A percentile compares a stretch with the other conserved stretches of the same genome.
phyloP scores from a whole-genome alignment of 2,329 filamentous ascomycete genomes.

The Cordyceps javanica region DNA sequence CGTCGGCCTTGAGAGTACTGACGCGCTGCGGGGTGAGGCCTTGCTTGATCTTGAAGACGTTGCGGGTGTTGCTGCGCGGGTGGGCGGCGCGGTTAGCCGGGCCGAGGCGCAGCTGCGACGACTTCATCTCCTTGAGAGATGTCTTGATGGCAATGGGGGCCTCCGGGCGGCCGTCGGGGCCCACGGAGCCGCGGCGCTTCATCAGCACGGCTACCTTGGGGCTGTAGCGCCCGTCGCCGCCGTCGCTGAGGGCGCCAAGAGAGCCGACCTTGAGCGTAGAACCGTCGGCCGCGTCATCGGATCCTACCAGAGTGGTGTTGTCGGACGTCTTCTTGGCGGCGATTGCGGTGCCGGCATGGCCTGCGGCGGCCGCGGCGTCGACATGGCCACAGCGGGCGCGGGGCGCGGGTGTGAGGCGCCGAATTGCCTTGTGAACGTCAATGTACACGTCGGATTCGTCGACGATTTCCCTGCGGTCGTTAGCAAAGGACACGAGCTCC shows the following conservation, averaged over 20 bases:
- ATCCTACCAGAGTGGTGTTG: conserved; percentile 27
- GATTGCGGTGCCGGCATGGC: conserved; percentile 24
- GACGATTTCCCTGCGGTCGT: conserved; percentile 75
- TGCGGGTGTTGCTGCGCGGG: conserved; percentile 53
- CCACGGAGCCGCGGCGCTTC: conserved; percentile 51
- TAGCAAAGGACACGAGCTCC: background rate
- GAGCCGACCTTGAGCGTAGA: conserved; percentile 28
- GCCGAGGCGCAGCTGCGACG: conserved; percentile 58
- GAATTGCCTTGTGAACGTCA: conserved; percentile 96
- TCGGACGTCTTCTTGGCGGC: conserved; percentile 27
- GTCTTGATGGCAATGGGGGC: conserved; percentile 50
- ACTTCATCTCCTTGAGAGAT: conserved; percentile 56
- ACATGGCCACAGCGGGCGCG: conserved; percentile 54
- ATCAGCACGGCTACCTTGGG: conserved; percentile 52
- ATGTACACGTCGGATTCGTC: conserved; percentile 98
- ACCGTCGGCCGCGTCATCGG: conserved; percentile 37
- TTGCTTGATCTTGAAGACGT: conserved; percentile 62
- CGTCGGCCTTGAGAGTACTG: conserved; percentile 15
- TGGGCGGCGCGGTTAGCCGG: conserved; percentile 62
- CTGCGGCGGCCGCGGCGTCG: conserved; percentile 25
- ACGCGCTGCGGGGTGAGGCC: conserved; percentile 22
- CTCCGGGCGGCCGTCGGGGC: conserved; percentile 44
- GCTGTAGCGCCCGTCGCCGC: conserved; percentile 32
- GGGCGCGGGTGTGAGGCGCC: conserved; percentile 78
- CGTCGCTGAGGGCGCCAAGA: conserved; percentile 31